phyloP scores from a whole-genome alignment of 129 eudicot genomes.

The Flaveria ramosissima region DNA sequence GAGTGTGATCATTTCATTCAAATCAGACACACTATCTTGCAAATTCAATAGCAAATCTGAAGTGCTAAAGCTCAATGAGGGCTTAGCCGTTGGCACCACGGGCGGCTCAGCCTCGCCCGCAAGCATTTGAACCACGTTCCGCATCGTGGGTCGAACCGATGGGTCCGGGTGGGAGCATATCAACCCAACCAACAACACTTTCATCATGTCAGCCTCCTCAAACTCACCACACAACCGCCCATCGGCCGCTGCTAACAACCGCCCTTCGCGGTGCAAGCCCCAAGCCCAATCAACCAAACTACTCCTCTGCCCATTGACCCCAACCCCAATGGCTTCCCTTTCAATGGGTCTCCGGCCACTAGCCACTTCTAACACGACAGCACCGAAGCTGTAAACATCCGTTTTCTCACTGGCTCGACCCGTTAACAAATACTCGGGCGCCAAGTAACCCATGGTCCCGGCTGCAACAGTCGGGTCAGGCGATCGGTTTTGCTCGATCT shows the following conservation, averaged over 20 bases:
- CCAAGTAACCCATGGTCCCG: constrained; percentile 94
- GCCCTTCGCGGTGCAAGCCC: constrained; percentile 72
- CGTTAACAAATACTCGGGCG: constrained; percentile 79
- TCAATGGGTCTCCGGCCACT: constrained; percentile 89
- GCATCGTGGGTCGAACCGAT: constrained; percentile 69
- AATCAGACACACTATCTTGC: constrained; percentile 87
- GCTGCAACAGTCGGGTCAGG: constrained; percentile 92
- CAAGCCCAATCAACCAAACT: constrained; percentile 96
- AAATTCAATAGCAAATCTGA: constrained; percentile 60
- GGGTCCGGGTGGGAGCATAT: constrained; percentile 89
- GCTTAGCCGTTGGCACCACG: constrained; percentile 72
- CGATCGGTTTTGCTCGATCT: constrained; percentile 69
- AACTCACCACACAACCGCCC: constrained; percentile 56
- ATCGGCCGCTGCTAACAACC: constrained; percentile 55
- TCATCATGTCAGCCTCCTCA: constrained; percentile 71
- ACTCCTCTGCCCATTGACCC: constrained; percentile 38
- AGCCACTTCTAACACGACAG: constrained; percentile 87
- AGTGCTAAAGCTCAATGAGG: constrained; percentile 69
- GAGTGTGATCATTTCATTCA: constrained; percentile 62
- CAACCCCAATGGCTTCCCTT: constrained; percentile 41
- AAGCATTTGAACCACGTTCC: constrained; percentile 79
- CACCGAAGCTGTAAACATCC: constrained; percentile 86
- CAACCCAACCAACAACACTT: constrained; percentile 68
- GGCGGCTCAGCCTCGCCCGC: constrained; percentile 77
- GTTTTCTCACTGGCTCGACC: constrained; percentile 89